These are phyloP conservation scores for Elaphomyces granulatus DNA, from an alignment of 495 filamentous ascomycete genomes.

Conservation along the genomic window DNA sequence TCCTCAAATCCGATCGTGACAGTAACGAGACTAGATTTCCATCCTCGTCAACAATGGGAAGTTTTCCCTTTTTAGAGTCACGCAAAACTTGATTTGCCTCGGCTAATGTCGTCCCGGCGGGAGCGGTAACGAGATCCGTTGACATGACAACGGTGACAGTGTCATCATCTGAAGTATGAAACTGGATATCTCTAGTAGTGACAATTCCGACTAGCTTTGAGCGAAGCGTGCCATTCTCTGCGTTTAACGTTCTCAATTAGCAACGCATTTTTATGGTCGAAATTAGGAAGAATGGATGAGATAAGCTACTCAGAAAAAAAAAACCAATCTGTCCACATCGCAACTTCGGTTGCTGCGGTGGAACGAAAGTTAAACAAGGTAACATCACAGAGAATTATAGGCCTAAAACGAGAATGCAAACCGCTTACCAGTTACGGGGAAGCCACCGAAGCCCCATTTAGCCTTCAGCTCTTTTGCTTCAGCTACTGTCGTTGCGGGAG, in stretches of 20 bases:
- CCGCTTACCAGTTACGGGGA: slow-evolving; percentile 88
- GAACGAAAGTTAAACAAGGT: slow-evolving; percentile 99
- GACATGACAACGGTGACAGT: slow-evolving; percentile 88
- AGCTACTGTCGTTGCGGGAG: slow-evolving; percentile 70
- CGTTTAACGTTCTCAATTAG: not conserved
- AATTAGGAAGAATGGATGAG: not conserved
- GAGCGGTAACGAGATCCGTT: slow-evolving; percentile 84
- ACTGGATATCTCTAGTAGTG: slow-evolving; percentile 95
- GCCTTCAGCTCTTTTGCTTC: slow-evolving; percentile 89
- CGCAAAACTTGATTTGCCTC: slow-evolving; percentile 91
- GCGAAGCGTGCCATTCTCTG: slow-evolving; percentile 83
- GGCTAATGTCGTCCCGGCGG: slow-evolving; percentile 63
- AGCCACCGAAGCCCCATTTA: slow-evolving; percentile 97
- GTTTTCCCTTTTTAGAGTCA: slow-evolving; percentile 96
- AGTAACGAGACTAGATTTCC: slow-evolving; percentile 89
- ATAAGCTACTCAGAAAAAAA: slow-evolving; percentile 25
- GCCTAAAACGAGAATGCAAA: no score
- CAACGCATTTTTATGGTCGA: not conserved
- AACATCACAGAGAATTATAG: slow-evolving; percentile 16
- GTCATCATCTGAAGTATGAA: slow-evolving; percentile 54
- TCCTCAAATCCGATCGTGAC: slow-evolving; percentile 93
- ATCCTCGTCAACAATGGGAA: slow-evolving; percentile 80
- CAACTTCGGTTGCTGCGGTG: slow-evolving; percentile 77
- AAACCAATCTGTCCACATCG: slow-evolving; percentile 58
- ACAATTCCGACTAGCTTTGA: slow-evolving; percentile 95